Evolutionary conservation across 805 yeast species (phyloP), one percentile per base, ranked within the genome.

Genomic region (Sungouiella blattae): DNA sequence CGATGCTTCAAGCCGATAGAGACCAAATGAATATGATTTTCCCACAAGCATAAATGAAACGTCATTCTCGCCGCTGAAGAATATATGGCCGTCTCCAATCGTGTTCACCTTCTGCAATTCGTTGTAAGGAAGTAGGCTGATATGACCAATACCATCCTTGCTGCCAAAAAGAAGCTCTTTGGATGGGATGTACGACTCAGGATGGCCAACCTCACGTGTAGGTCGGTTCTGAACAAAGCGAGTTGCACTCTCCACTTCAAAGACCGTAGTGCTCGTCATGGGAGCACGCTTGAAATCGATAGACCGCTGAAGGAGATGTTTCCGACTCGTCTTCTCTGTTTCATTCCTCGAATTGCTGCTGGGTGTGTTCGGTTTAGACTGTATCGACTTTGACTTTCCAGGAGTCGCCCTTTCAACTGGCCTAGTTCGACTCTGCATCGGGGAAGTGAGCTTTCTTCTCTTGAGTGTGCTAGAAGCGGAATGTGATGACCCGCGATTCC

Each of bases 221-320:
- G 13, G 6, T 26, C 28, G 11, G 9, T 26, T 9, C 3, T 32
- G 27, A 3, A 50, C 43, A 26, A 43, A 53, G 15, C 37, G 45
- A 8, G 35, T 40, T 3, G 46, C 41, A 32, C 65, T 62, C 30
- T 65, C 71, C 0, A 57, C 64, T 40, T 67, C 73, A 32, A 59
- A 45, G 0, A 42, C 57, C 2, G 60, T 55, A 2, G 71, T 66
- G 24, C 52, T 41, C 22, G 43, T 37, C 12, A 41, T 30, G 1
- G 71, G 69, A 16, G 44, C 41, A 28, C 67, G 33, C 14, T 35
- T 35, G 35, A 26, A 40, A 14, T 18, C 23, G 5, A 29, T 11
- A 20, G 24, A 18, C 11, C 15, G 8, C 4, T 24, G 23, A 3
- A 11, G 20, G 6, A 8, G 11, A n/a, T 3, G 7, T 3, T 2